Base-by-base conservation (phyloP, 2,329 filamentous ascomycete species). In the Boeremia exigua region DNA sequence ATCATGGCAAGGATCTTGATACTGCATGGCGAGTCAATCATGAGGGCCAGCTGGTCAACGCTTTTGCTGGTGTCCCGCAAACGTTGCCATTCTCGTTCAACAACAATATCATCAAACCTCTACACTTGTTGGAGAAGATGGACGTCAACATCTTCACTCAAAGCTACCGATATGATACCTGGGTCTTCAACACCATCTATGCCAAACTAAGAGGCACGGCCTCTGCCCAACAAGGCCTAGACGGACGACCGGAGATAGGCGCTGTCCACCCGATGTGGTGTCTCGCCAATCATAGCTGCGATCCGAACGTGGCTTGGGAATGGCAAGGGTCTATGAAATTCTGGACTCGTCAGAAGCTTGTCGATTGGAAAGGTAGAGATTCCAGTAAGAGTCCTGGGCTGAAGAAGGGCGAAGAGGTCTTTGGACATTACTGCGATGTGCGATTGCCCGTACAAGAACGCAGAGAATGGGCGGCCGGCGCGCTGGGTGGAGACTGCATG, bases 231-330 rank as follows among this genome's bases (percentile, higher is more conserved):
- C 88, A 80, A 44, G 73, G 78, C 4, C 83, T 83, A 0, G 90
- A 94, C 60, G 91, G 92, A 3, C 86, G 91, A 9, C 94, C 95
- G 0, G 95, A 98, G 68, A 89, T 96, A 4, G 92, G 91, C 27
- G 94, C 94, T 27, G 93, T 98, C 27, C 93, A 98, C 77, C 92
- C 94, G 2, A 86, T 96, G 65, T 99, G 95, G 92, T 98, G 93
- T 76, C 82, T 98, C 28, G 93, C 94, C 27, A 99, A 99, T 70
- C 95, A 99, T 74, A 92, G 92, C 73, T 99, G 95, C 77, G 88
- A 96, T 71, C 95, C 95, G 8, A 97, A 96, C 74, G 92, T 98
- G 34, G 85, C 85, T 3, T 99, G 95, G 95, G 91, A 96, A 69
- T 97, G 93, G 91, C 87, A 89, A 27, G 90, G 90, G 1, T 84